Percentiles rank a stretch among this genome's conserved stretches.
phyloP scores from a whole-genome alignment of 257 asterid genomes.

The Solanum sejunctum region DNA sequence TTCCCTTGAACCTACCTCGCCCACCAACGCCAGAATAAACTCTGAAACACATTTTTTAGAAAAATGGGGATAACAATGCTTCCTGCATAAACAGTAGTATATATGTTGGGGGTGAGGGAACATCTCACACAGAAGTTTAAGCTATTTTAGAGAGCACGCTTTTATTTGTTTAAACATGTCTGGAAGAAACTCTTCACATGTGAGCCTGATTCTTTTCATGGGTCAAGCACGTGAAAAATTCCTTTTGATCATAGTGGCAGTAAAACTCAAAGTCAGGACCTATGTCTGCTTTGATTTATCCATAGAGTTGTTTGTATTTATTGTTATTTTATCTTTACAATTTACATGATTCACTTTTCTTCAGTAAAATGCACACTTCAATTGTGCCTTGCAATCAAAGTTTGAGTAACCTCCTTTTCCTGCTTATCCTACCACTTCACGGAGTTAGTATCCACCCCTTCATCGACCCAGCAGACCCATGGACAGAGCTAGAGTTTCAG shows the following conservation, averaged over 20 bases:
- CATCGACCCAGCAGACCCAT: neutral
- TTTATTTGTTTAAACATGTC: neutral
- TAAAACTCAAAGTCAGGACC: neutral
- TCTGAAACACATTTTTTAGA: neutral
- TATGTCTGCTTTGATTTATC: neutral
- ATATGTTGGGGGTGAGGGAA: neutral
- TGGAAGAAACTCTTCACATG: neutral
- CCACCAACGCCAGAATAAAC: neutral
- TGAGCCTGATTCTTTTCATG: neutral
- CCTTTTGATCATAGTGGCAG: neutral
- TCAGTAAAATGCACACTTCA: neutral
- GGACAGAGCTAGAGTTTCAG: neutral
- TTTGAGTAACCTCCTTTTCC: neutral
- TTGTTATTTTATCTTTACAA: neutral
- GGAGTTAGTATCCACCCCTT: neutral
- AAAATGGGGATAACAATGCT: neutral
- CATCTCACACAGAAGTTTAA: neutral
- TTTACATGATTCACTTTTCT: neutral
- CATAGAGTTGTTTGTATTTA: neutral
- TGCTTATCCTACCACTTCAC: neutral
- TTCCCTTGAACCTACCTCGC: neutral
- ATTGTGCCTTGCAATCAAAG: neutral
- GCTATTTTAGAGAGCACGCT: neutral
- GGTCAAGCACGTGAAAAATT: neutral
- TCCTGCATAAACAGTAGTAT: neutral